Evolutionary conservation across 805 yeast genomes (phyloP).

Genomic region (Myxozyma vanderwaltii): DNA sequence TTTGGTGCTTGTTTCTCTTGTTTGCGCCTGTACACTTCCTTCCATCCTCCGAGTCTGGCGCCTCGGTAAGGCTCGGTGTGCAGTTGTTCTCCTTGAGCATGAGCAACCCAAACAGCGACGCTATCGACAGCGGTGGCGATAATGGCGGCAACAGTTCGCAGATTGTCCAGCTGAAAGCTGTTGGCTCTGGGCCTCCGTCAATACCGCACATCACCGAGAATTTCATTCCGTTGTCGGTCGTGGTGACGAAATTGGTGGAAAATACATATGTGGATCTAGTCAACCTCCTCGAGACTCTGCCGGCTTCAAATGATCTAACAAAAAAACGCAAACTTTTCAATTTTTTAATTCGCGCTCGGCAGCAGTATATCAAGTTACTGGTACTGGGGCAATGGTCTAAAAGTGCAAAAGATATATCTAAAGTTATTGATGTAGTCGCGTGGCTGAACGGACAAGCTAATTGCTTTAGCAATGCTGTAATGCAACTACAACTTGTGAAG

Average conservation of each 20-base stretch:
- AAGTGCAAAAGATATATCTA: slow-evolving; percentile 67
- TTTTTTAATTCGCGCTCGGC: slow-evolving; percentile 69
- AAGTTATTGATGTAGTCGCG: slow-evolving; percentile 79
- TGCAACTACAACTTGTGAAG: slow-evolving; percentile 68
- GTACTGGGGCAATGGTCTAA: slow-evolving; percentile 89
- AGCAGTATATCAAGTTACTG: slow-evolving; percentile 80
- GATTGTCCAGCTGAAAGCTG: not conserved
- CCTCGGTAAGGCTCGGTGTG: slow-evolving; percentile 19
- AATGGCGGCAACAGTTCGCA: not conserved
- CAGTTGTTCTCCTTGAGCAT: slow-evolving; percentile 8
- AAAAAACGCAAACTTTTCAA: slow-evolving; percentile 72
- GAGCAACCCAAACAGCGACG: not conserved
- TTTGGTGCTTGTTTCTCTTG: not conserved
- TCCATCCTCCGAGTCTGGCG: slow-evolving; percentile 14
- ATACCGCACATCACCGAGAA: slow-evolving; percentile 76
- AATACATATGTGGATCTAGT: slow-evolving; percentile 65
- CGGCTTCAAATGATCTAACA: slow-evolving; percentile 57
- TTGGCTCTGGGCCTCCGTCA: slow-evolving; percentile 24
- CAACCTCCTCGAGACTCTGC: slow-evolving; percentile 61
- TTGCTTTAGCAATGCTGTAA: slow-evolving; percentile 61
- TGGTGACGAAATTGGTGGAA: slow-evolving; percentile 60
- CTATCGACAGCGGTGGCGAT: not conserved
- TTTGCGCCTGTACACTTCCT: not conserved
- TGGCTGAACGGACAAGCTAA: slow-evolving; percentile 84
- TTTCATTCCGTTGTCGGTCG: slow-evolving; percentile 62